These are phyloP conservation scores for Auxenochlorella protothecoides DNA, from an alignment of 139 green algal species.

Conservation along the genomic window DNA sequence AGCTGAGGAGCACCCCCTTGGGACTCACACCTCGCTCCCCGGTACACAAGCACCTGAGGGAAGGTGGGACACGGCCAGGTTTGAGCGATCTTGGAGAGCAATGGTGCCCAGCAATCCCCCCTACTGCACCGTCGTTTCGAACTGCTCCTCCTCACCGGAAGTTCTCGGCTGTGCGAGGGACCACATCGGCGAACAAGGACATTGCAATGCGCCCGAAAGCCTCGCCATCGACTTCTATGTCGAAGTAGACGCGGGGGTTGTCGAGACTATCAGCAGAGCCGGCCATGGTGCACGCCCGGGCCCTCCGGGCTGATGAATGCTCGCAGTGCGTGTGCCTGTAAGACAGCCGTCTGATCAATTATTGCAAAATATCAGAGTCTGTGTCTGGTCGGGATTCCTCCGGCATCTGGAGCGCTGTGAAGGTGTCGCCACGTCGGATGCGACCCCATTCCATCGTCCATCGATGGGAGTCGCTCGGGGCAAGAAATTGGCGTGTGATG, in stretches of 20 bases:
- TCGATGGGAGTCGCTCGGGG: too few relatives aligned
- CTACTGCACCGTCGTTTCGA: constrained; percentile 16
- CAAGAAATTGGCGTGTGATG: too few relatives aligned
- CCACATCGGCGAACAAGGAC: constrained; percentile 63
- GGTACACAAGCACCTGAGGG: constrained; percentile 62
- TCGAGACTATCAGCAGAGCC: constrained; percentile 6
- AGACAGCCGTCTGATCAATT: too few relatives aligned
- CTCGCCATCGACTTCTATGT: constrained; percentile 68
- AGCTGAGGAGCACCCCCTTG: constrained; percentile 73
- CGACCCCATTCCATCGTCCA: too few relatives aligned
- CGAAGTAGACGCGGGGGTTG: constrained; percentile 71
- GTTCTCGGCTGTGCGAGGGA: constrained; percentile 79
- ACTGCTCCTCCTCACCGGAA: constrained; percentile 49
- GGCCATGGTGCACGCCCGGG: background rate
- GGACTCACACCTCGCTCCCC: constrained; percentile 65
- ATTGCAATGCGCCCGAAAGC: constrained; percentile 71
- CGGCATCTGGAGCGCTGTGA: too few relatives aligned
- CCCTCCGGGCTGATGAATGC: too few relatives aligned
- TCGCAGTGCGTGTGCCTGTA: too few relatives aligned
- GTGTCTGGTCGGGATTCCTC: too few relatives aligned
- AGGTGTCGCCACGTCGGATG: too few relatives aligned
- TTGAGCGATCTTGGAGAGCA: too few relatives aligned
- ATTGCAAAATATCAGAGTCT: too few relatives aligned
- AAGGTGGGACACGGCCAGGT: background rate
- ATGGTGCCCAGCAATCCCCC: background rate